Conservation (phyloP, 169 alveolate genomes). For the Cryptosporidium viatorum region DNA sequence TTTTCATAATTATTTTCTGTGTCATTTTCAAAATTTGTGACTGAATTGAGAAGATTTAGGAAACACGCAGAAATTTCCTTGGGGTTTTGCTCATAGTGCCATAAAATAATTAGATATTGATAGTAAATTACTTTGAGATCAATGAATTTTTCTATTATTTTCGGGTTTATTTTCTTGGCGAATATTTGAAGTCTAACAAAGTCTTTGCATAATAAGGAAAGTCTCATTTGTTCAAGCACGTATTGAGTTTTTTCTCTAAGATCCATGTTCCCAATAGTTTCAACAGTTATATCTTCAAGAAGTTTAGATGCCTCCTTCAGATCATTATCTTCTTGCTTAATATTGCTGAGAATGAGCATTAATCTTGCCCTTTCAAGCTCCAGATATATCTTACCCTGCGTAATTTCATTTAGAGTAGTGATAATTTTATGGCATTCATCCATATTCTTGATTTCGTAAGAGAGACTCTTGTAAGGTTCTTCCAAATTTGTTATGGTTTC, state of each 20-base stretch:
- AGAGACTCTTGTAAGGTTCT: background rate
- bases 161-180: conserved; percentile 66
- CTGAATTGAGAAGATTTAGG: conserved; percentile 18
- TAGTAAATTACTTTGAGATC: conserved; percentile 41
- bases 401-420: conserved; percentile 39
- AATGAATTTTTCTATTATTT: conserved; percentile 27
- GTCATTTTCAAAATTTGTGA: background rate
- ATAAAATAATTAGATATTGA: conserved; percentile 56
- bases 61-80: conserved; percentile 42
- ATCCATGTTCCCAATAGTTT: conserved; percentile 81
- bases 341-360: conserved; percentile 76
- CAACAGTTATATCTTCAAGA: conserved; percentile 81
- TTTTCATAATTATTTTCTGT: background rate
- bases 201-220: conserved; percentile 66
- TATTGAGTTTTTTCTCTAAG: conserved; percentile 80
- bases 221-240: conserved; percentile 82
- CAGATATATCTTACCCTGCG: conserved; percentile 79
- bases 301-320: conserved; percentile 77
- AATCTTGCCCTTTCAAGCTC: conserved; percentile 84
- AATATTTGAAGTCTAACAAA: conserved; percentile 68
- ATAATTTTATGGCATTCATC: conserved; percentile 65
- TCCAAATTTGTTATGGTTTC: background rate
- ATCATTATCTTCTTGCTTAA: conserved; percentile 79
- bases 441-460: conserved; percentile 46
- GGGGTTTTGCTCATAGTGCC: conserved; percentile 66